Evolutionary conservation across 1,139 yeast species (phyloP).

Genomic region (Wickerhamomyces sp.): DNA sequence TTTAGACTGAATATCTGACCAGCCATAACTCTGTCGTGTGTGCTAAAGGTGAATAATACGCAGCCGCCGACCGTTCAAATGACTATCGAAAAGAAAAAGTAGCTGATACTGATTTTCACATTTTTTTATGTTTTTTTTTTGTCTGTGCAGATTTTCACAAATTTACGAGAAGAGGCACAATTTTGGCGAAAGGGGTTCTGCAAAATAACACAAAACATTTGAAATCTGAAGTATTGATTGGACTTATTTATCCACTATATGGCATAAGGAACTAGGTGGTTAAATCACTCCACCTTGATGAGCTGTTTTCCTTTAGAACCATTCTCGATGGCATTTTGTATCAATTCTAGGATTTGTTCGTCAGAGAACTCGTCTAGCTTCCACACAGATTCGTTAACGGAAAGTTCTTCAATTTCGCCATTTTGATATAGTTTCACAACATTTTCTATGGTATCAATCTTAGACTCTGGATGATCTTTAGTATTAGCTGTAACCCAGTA

Average conservation of each 20-base stretch:
- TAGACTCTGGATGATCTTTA: slow-evolving; percentile 57
- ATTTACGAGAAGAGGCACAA: too few relatives aligned
- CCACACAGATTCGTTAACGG: slow-evolving; percentile 44
- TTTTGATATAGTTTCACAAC: slow-evolving; percentile 63
- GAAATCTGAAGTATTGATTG: too few relatives aligned
- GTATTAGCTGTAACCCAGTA: slow-evolving; percentile 90
- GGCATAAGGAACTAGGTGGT: too few relatives aligned
- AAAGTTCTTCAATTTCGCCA: slow-evolving; percentile 57
- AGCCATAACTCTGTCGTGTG: background rate
- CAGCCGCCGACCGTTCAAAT: too few relatives aligned
- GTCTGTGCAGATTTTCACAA: too few relatives aligned
- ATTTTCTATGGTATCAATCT: slow-evolving; percentile 52
- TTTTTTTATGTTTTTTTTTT: too few relatives aligned
- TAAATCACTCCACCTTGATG: slow-evolving; percentile 15
- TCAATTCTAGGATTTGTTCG: slow-evolving; percentile 45
- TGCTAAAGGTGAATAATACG: too few relatives aligned
- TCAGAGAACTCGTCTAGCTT: slow-evolving; percentile 36
- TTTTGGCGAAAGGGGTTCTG: too few relatives aligned
- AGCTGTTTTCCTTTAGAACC: slow-evolving; percentile 25
- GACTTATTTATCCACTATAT: too few relatives aligned
- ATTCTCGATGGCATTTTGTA: slow-evolving; percentile 47
- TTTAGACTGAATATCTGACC: slow-evolving; percentile 23
- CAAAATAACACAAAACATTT: too few relatives aligned
- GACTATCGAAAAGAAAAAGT: too few relatives aligned
- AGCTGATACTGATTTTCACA: too few relatives aligned